Percentiles rank a stretch among this genome's conserved stretches.
Evolutionary conservation across 2,329 filamentous ascomycete genomes (phyloP).

Genomic region (Cladosporium phlei): DNA sequence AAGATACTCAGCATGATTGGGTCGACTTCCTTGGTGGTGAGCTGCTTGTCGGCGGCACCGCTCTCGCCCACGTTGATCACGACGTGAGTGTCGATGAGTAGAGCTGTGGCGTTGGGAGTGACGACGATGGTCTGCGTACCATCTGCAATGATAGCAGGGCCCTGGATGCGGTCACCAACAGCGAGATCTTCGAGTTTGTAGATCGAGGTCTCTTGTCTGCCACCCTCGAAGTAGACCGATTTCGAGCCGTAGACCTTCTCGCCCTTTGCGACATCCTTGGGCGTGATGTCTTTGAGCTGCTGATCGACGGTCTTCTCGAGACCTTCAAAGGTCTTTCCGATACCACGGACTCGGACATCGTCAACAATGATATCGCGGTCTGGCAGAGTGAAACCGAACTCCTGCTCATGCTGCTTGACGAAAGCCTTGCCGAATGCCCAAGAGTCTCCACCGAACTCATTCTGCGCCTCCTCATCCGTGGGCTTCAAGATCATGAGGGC

Average conservation of each 20-base stretch:
- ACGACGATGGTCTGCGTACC: slow-evolving; percentile 90
- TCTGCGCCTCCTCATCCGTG: slow-evolving; percentile 54
- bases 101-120: slow-evolving; percentile 68
- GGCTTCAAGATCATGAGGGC: slow-evolving; percentile 85
- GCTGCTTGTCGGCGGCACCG: slow-evolving; percentile 40
- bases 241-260: slow-evolving; percentile 62
- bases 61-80: slow-evolving; percentile 72
- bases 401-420: slow-evolving; percentile 79
- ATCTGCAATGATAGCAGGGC: slow-evolving; percentile 82
- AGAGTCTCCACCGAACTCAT: slow-evolving; percentile 58
- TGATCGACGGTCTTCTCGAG: slow-evolving; percentile 77
- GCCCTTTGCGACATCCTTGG: slow-evolving; percentile 51
- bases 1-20: slow-evolving; percentile 76
- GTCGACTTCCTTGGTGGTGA: slow-evolving; percentile 57
- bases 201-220: slow-evolving; percentile 70
- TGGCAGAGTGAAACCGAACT: slow-evolving; percentile 84
- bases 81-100: slow-evolving; percentile 80
- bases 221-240: slow-evolving; percentile 79
- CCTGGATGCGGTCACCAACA: slow-evolving; percentile 67
- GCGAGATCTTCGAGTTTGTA: slow-evolving; percentile 74
- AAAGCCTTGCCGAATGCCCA: slow-evolving; percentile 86
- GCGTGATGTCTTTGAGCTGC: slow-evolving; percentile 67
- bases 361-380: slow-evolving; percentile 86
- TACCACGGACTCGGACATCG: slow-evolving; percentile 80
- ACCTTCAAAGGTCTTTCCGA: slow-evolving; percentile 80